phyloP scores from a whole-genome alignment of 345 rosid species.

The Laguncularia racemosa region DNA sequence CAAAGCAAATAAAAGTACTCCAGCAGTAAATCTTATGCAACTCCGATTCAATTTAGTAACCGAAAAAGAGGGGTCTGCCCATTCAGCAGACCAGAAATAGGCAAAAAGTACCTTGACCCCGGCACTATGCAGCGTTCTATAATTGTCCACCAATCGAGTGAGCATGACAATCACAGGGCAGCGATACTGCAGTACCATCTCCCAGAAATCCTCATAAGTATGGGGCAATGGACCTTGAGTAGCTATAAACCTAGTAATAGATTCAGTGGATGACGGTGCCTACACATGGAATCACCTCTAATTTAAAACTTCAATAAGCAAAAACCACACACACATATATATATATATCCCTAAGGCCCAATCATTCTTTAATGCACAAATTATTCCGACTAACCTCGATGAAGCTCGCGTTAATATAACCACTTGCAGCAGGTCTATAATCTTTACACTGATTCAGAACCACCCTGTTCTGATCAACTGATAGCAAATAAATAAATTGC shows the following conservation, averaged over 20 bases:
- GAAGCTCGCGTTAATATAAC: constrained; percentile 85
- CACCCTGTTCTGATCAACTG: constrained; percentile 73
- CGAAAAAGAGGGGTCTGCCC: neutral
- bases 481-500: neutral
- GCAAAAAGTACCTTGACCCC: constrained; percentile 8
- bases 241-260: constrained; percentile 69
- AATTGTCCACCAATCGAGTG: constrained; percentile 69
- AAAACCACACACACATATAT: too few relatives aligned
- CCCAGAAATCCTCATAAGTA: constrained; percentile 93
- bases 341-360: neutral
- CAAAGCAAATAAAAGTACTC: too few relatives aligned
- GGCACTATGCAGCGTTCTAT: constrained; percentile 31
- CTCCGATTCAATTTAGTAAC: neutral
- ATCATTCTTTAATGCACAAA: neutral
- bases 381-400: constrained; percentile 36
- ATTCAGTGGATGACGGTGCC: constrained; percentile 50
- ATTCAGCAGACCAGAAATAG: neutral
- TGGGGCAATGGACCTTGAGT: constrained; percentile 80
- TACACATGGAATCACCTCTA: constrained; percentile 14
- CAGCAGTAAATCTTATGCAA: too few relatives aligned
- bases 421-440: constrained; percentile 48
- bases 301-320: neutral
- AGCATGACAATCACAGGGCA: constrained; percentile 88
- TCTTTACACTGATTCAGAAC: constrained; percentile 65
- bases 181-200: constrained; percentile 71